Evolutionary conservation across 208 protist species (phyloP), one percentile per base, ranked within the genome.

Genomic region (Crithidia expoeki): DNA sequence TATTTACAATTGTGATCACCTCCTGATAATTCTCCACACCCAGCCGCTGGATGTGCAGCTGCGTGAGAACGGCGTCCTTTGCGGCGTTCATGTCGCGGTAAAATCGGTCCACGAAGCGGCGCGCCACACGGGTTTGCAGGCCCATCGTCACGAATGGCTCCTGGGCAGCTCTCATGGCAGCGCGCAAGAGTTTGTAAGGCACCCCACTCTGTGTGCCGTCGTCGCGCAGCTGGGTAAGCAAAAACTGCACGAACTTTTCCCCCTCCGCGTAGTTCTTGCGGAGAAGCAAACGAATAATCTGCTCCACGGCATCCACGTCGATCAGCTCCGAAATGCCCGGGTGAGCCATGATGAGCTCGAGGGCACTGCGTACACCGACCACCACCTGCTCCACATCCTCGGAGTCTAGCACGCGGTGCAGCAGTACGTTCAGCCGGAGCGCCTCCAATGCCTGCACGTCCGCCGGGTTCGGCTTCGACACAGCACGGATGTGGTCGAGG

Each of bases 301-400:
- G 67, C 58, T 79, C 85, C n/a, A 86, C 86, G 6, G 86, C 81
- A 34, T 86, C 72, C n/a, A 61, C 80, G 57, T 95, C 90, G 21
- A 95, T 84, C 47, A 92, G 84, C 25, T 89, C 86, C 27, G 92
- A 76, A 63, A 86, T 86, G 23, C 86, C 90, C 7, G 83, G 85
- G 73, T 92, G 84, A 0, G 79, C 69, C n/a, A 68, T 52, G 38
- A 95, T 84, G 25, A 87, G 52, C 40, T 88, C 82, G 40, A 95
- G 70, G 19, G 79, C 80, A 52, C 67, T 71, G 12, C 70, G 74
- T 42, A 90, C 76, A 19, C 85, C 80, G 25, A 60, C 62, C 10
- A 84, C 75, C 34, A 92, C 78, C 49, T 76, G 74, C 25, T 82
- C 81, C 16, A 74, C 73, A 57, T 88, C 79, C 7, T 81, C 68